Conservation (phyloP, 345 rosid species). For the Acer yangbiense region DNA sequence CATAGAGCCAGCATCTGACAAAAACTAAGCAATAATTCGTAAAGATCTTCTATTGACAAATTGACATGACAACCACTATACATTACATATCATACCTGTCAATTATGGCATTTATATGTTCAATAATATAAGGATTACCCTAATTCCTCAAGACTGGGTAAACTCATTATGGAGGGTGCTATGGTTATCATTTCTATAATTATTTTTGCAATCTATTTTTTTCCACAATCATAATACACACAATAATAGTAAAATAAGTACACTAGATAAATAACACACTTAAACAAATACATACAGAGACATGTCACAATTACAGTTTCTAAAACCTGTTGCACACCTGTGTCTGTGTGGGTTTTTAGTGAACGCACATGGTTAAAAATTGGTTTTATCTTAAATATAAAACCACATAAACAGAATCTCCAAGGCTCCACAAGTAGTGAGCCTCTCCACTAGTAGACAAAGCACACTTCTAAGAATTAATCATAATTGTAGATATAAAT, state of each 20-base stretch:
- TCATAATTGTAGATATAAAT: not conserved
- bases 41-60: not conserved
- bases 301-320: not conserved
- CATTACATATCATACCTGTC: not conserved
- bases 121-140: not conserved
- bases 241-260: constrained; percentile 4
- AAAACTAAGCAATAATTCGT: not conserved
- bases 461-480: not conserved
- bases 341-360: not conserved
- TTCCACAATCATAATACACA: not conserved
- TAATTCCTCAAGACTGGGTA: not conserved
- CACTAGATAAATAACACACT: no score
- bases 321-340: not conserved
- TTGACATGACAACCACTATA: not conserved
- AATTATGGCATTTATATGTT: not conserved
- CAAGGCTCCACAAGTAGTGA: not conserved
- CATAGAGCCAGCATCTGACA: not conserved
- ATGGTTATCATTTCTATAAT: not conserved
- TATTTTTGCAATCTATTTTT: not conserved
- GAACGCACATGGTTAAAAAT: not conserved
- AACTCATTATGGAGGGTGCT: not conserved
- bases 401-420: not conserved
- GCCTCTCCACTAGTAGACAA: not conserved
- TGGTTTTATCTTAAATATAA: not conserved
- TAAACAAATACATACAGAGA: no score